These are phyloP conservation scores for Rosa rugosa DNA, from an alignment of 306 rosid species.

Conservation along the genomic window DNA sequence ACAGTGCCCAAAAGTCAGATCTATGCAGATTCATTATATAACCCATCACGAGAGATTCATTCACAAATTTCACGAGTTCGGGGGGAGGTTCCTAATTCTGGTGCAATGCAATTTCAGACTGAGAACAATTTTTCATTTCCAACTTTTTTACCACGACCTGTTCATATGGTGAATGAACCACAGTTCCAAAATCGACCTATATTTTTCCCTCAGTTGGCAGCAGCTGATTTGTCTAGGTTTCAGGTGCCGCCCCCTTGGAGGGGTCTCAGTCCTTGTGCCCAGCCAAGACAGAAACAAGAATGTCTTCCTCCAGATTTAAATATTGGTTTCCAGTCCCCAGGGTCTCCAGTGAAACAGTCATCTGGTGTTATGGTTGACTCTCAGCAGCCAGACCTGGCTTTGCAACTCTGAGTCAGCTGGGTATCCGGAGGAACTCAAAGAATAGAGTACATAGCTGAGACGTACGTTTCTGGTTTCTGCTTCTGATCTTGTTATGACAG, in stretches of 20 bases:
- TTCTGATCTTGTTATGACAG: conserved; percentile 29
- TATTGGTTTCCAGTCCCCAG: conserved; percentile 89
- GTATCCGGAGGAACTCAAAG: conserved; percentile 24
- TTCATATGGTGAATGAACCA: conserved; percentile 48
- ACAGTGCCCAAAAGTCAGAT: conserved; percentile 61
- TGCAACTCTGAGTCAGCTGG: conserved; percentile 65
- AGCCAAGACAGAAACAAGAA: conserved; percentile 75
- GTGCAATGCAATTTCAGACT: conserved; percentile 57
- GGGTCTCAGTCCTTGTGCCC: conserved; percentile 57
- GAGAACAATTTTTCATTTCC: conserved; percentile 66
- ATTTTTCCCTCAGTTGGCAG: conserved; percentile 68
- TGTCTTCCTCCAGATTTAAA: conserved; percentile 97
- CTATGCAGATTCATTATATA: conserved; percentile 74
- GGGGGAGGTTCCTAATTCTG: conserved; percentile 60
- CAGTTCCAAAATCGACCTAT: conserved; percentile 64
- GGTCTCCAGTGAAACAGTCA: conserved; percentile 87
- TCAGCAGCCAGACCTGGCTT: conserved; percentile 98
- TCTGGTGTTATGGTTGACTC: conserved; percentile 82
- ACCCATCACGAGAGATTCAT: conserved; percentile 64
- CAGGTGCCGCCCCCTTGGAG: conserved; percentile 77
- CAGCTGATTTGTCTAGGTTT: conserved; percentile 77
- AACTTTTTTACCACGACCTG: conserved; percentile 56
- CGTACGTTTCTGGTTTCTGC: conserved; percentile 20
- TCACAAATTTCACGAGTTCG: conserved; percentile 53
- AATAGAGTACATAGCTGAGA: conserved; percentile 17